phyloP scores from a whole-genome alignment of 768 basidiomycete genomes.

The Pisolithus orientalis region DNA sequence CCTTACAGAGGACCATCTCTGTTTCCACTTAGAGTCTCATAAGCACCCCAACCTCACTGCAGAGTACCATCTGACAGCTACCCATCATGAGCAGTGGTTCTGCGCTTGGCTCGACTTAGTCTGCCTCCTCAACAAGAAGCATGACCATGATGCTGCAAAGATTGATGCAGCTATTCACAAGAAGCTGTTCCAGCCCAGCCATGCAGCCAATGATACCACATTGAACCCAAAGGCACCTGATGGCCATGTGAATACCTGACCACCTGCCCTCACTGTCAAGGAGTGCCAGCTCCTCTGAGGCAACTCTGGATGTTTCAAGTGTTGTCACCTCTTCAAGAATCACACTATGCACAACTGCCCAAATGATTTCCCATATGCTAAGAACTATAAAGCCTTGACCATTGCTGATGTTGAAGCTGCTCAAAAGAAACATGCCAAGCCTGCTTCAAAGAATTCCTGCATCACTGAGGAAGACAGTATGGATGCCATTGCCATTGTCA shows the following conservation, averaged over 20 bases:
- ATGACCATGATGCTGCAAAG: not conserved
- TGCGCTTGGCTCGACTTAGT: slow-evolving; percentile 3
- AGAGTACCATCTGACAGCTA: not conserved
- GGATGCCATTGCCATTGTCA: not conserved
- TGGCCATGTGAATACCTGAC: not conserved
- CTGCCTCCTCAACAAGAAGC: not conserved
- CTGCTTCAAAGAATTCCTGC: not conserved
- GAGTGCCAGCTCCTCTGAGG: slow-evolving; percentile 11
- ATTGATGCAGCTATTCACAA: not conserved
- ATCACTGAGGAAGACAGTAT: not conserved
- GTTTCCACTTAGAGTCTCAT: slow-evolving; percentile 11
- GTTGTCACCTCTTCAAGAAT: slow-evolving; percentile 7
- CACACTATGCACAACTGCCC: slow-evolving; percentile 15
- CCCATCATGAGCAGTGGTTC: too few relatives aligned
- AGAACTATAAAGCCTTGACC: slow-evolving; percentile 13
- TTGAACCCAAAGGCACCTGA: not conserved
- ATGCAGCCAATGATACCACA: not conserved
- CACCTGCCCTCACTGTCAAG: not conserved
- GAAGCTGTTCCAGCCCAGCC: not conserved
- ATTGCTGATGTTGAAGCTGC: too few relatives aligned
- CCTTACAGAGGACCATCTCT: slow-evolving; percentile 2
- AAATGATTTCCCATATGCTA: slow-evolving; percentile 11
- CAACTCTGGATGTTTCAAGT: slow-evolving; percentile 22
- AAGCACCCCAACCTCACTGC: slow-evolving; percentile 7
- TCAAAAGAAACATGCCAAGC: not conserved